Conservation (phyloP, 768 basidiomycete species). For the Suillus americanus region DNA sequence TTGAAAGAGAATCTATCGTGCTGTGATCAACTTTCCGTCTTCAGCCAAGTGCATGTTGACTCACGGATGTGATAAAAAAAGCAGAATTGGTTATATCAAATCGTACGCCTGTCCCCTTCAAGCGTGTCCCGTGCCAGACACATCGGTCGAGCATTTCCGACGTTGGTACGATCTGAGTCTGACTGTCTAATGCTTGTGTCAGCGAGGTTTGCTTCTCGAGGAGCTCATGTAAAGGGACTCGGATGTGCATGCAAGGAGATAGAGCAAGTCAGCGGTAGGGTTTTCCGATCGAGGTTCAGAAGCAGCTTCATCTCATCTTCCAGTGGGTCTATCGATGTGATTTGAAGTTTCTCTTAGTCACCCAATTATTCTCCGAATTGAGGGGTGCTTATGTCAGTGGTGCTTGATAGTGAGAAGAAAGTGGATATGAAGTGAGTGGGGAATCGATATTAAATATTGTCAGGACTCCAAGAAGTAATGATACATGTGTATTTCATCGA, state of each 20-base stretch:
- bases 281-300: conserved; percentile 56
- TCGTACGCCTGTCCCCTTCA: conserved; percentile 55
- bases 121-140: conserved; percentile 58
- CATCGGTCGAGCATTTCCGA: conserved; percentile 70
- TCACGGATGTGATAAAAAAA: conserved; percentile 68
- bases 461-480: background rate
- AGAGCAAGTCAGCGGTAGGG: conserved; percentile 62
- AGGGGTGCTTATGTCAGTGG: background rate
- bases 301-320: conserved; percentile 49
- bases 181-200: background rate
- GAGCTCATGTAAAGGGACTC: background rate
- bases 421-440: too few relatives aligned
- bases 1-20: conserved; percentile 56
- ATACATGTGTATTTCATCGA: background rate
- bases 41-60: background rate
- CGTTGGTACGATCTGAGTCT: conserved; percentile 63
- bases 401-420: background rate
- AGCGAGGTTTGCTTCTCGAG: background rate
- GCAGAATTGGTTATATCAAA: conserved; percentile 71
- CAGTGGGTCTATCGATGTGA: background rate
- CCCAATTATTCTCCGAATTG: background rate
- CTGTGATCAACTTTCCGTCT: background rate
- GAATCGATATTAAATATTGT: too few relatives aligned
- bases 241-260: conserved; percentile 62
- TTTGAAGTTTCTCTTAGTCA: background rate